phyloP scores from a whole-genome alignment of 2,329 filamentous ascomycete genomes.

The Dothistroma septosporum region DNA sequence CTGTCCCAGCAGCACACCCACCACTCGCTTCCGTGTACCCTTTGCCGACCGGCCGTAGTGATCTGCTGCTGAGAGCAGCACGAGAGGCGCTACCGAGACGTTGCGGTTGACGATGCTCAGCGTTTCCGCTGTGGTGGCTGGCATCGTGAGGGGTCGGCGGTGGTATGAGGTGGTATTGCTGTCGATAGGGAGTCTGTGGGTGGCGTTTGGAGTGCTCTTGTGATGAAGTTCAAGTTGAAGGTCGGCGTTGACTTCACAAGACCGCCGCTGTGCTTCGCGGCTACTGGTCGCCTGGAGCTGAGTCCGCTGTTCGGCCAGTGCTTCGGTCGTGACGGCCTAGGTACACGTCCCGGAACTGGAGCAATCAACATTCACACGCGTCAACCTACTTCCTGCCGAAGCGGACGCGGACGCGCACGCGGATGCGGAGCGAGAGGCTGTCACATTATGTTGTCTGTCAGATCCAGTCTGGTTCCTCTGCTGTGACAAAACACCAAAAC shows the following conservation, averaged over 20 bases:
- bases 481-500: background rate
- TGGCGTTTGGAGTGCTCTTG: background rate
- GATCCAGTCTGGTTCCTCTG: background rate
- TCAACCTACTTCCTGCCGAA: background rate
- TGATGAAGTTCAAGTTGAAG: background rate
- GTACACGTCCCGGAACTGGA: background rate
- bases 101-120: conserved; percentile 90
- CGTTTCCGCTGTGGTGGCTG: conserved; percentile 93
- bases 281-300: background rate
- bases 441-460: background rate
- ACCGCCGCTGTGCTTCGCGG: background rate
- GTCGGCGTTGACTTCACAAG: conserved; percentile 1
- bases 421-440: background rate
- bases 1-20: conserved; percentile 89
- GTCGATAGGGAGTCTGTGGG: background rate
- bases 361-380: background rate
- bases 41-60: conserved; percentile 95
- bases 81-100: conserved; percentile 94
- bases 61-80: conserved; percentile 95
- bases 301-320: background rate
- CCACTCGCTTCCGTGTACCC: conserved; percentile 81
- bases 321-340: background rate
- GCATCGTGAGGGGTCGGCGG: conserved; percentile 58
- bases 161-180: background rate
- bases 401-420: too few relatives aligned